These are phyloP conservation scores for Histomonas meleagridis DNA, from an alignment of 208 protist species.

Conservation along the genomic window DNA sequence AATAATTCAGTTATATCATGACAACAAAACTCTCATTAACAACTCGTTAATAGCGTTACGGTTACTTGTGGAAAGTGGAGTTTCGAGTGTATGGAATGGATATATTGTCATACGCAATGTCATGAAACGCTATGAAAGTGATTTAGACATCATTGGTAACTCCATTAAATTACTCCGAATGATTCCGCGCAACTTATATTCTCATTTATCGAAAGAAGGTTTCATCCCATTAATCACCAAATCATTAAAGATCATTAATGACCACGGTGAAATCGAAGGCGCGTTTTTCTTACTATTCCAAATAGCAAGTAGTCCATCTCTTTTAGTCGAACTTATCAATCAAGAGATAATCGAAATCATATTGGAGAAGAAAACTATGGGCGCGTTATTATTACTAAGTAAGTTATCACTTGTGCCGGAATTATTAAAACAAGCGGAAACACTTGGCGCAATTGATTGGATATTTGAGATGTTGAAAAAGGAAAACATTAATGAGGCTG, in stretches of 20 bases:
- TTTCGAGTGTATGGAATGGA: neutral
- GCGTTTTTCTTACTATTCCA: neutral
- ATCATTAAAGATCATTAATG: neutral
- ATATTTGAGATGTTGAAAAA: neutral
- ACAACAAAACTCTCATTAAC: neutral
- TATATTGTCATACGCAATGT: neutral
- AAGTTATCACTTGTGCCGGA: neutral
- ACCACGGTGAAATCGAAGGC: neutral
- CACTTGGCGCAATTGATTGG: neutral
- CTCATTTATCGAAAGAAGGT: neutral
- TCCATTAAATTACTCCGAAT: neutral
- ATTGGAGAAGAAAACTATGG: neutral
- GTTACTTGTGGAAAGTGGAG: neutral
- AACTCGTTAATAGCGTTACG: neutral
- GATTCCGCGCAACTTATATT: neutral
- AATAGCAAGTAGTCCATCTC: neutral
- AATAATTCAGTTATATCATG: neutral
- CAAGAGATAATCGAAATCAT: neutral
- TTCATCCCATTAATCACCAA: neutral
- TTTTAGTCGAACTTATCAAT: neutral
- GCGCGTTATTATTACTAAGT: neutral
- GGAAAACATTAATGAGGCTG: neutral
- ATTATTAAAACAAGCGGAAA: neutral
- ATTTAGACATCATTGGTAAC: neutral
- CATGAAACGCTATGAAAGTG: neutral